Evolutionary conservation across 2,329 filamentous ascomycete species (phyloP), one percentile per base, ranked within the genome.

Genomic region (Colletotrichum noveboracense): DNA sequence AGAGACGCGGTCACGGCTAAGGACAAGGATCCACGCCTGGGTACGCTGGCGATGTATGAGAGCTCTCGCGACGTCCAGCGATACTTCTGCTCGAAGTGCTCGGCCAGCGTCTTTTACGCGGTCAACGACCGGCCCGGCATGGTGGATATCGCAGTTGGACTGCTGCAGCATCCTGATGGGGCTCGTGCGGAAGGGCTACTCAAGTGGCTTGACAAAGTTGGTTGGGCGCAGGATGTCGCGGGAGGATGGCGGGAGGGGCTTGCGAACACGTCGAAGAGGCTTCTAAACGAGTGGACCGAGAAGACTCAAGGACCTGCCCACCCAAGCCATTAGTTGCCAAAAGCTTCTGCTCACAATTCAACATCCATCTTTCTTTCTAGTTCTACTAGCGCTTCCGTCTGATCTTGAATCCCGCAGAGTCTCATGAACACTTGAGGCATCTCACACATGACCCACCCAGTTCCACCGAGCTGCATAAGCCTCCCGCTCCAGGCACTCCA

Each of bases 41-140:
- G 87, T 0, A 89, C 86, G 0, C 80, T 90, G 6, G 78, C 81
- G 1, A 84, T 85, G 32, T 88, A 87, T 76, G 77, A 79, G 10
- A 89, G 87, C 64, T 88, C 87, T 0, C 79, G 84, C 0, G 84
- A 83, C 16, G 86, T 88, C 1, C 84, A 88, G 71, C 81, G 88
- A 2, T 90, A 88, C 74, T 89, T 87, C 75, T 91, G 88, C 79
- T 84, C 83, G 0, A 81, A 77, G 2, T 90, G 89, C 80, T 88
- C 87, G 0, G 88, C 88, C 0, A 80, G 78, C 13, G 82, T 89
- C 0, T 89, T 90, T 70, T 90, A 88, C 72, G 83, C 85, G 0
- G 79, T 79, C 0, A 84, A 87, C 18, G 79, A 82, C 6, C 80
- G 86, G 3, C 82, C 84, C 0, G 81, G 85, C 1, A 75, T 87